phyloP scores from a whole-genome alignment of 2,329 filamentous ascomycete genomes.

The Plenodomus lindquistii region DNA sequence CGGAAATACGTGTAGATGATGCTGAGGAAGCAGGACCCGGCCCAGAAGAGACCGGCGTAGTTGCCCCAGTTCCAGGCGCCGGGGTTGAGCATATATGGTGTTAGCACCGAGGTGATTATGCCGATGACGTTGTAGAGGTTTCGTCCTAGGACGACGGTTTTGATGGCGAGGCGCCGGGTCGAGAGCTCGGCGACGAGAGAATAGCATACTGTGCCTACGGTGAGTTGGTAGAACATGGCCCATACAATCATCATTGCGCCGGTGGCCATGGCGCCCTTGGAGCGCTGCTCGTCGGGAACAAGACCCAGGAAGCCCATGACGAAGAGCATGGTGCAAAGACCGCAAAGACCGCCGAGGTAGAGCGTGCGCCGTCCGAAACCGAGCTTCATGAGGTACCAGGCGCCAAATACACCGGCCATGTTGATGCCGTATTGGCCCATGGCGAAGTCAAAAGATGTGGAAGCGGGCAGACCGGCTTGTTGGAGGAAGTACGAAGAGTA shows the following conservation, averaged over 20 bases:
- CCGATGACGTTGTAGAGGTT: conserved; percentile 77
- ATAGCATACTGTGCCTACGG: conserved; percentile 88
- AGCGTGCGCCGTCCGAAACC: conserved; percentile 76
- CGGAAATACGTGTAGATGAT: conserved; percentile 82
- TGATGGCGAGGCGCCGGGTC: conserved; percentile 81
- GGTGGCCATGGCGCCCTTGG: conserved; percentile 71
- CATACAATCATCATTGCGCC: conserved; percentile 73
- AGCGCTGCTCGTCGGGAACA: conserved; percentile 63
- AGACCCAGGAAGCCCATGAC: conserved; percentile 83
- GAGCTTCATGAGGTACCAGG: conserved; percentile 77
- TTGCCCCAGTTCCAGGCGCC: conserved; percentile 86
- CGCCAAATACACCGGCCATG: conserved; percentile 78
- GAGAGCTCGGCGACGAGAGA: conserved; percentile 85
- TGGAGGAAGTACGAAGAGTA: conserved; percentile 56
- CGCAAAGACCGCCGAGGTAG: conserved; percentile 72
- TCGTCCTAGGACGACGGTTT: conserved; percentile 85
- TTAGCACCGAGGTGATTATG: conserved; percentile 80
- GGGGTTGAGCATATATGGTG: conserved; percentile 92
- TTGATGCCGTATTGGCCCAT: conserved; percentile 67
- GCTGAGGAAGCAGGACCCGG: conserved; percentile 77
- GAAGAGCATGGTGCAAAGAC: conserved; percentile 75
- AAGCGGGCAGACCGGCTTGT: conserved; percentile 50
- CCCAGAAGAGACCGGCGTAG: conserved; percentile 88
- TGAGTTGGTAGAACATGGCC: conserved; percentile 72
- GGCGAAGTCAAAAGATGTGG: conserved; percentile 51